A percentile compares a stretch with the other conserved stretches of the same genome.
phyloP scores from a whole-genome alignment of 176 grass and related monocot species.

The Carex cristatella region DNA sequence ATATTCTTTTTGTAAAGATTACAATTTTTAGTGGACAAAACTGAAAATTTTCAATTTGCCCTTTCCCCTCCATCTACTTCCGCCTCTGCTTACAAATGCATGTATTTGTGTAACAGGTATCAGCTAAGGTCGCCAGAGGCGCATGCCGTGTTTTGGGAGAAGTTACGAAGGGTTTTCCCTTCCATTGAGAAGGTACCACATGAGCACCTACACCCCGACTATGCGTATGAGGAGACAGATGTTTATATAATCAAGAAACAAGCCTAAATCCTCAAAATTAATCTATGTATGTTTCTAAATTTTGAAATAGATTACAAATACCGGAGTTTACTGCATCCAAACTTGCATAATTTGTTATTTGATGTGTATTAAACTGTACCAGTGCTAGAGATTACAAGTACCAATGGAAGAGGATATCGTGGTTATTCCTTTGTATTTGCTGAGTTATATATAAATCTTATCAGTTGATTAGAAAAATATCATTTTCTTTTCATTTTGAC shows the following conservation, averaged over 20 bases:
- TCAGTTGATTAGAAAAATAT: neutral
- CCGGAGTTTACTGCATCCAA: neutral
- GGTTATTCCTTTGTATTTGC: neutral
- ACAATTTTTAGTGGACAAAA: no score
- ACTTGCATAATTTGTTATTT: neutral
- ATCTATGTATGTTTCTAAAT: neutral
- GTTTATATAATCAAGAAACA: constrained; percentile 66
- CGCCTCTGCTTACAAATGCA: neutral
- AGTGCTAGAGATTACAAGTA: neutral
- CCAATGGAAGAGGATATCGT: neutral
- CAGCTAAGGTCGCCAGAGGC: constrained; percentile 81
- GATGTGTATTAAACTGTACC: neutral
- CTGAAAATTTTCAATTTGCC: no score
- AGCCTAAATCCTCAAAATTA: constrained; percentile 6
- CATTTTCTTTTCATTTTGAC: neutral
- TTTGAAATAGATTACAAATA: neutral
- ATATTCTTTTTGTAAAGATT: no score
- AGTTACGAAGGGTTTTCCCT: constrained; percentile 43
- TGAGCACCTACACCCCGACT: constrained; percentile 74
- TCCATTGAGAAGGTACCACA: constrained; percentile 68
- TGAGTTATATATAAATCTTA: neutral
- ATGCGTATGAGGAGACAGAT: constrained; percentile 70
- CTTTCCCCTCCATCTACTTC: no score
- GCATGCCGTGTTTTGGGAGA: constrained; percentile 67
- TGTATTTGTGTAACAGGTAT: constrained; percentile 37